Conservation (phyloP, 805 yeast species). For the Myxozyma mucilagina region DNA sequence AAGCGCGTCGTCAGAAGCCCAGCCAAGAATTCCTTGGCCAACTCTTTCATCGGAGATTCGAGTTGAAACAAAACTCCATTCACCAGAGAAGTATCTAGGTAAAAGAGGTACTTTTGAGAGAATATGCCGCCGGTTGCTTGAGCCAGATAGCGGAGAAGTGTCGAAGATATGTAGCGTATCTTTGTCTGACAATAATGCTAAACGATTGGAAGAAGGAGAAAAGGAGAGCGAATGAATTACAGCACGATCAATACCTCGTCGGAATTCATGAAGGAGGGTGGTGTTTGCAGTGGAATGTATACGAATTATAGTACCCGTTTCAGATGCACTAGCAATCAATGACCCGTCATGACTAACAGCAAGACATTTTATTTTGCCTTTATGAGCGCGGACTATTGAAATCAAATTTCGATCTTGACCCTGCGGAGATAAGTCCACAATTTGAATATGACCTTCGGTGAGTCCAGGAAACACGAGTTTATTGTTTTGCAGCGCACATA, state of each 20-base stretch:
- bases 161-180: constrained; percentile 85
- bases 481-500: constrained; percentile 56
- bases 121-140: constrained; percentile 57
- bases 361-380: constrained; percentile 60
- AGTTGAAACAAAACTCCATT: constrained; percentile 83
- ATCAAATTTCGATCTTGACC: constrained; percentile 65
- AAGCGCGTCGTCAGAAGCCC: constrained; percentile 74
- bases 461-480: constrained; percentile 78
- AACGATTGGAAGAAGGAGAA: constrained; percentile 68
- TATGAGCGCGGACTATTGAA: constrained; percentile 76
- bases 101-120: constrained; percentile 64
- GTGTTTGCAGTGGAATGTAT: constrained; percentile 70
- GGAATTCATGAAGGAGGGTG: constrained; percentile 72
- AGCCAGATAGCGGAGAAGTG: constrained; percentile 40
- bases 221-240: constrained; percentile 78
- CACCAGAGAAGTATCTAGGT: constrained; percentile 74
- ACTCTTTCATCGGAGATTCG: constrained; percentile 47
- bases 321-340: constrained; percentile 77
- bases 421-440: constrained; percentile 68
- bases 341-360: constrained; percentile 64
- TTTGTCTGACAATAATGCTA: constrained; percentile 88
- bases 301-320: constrained; percentile 77
- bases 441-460: constrained; percentile 72
- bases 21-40: constrained; percentile 57
- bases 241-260: constrained; percentile 89